phyloP scores from a whole-genome alignment of 2,329 filamentous ascomycete genomes.

The Aspergillus caelatus region DNA sequence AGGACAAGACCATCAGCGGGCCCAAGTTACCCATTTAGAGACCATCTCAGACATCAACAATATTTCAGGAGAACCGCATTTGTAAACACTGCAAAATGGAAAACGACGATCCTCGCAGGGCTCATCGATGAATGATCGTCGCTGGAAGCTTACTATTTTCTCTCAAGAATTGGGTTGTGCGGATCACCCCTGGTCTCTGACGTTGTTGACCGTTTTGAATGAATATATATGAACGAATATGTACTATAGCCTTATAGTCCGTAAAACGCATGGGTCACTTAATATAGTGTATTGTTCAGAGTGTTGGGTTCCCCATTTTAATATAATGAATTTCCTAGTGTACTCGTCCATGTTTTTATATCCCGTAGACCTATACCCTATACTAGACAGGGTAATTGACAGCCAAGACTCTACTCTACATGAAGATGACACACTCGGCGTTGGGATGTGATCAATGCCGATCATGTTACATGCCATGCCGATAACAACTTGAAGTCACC shows the following conservation, averaged over 20 bases:
- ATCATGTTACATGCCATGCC: conserved; percentile 3
- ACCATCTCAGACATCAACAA: neutral
- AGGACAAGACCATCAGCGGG: neutral
- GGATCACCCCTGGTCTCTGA: conserved; percentile 13
- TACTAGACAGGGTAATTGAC: neutral
- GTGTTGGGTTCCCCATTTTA: neutral
- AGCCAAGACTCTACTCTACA: neutral
- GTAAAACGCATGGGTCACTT: neutral
- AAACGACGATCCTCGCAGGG: neutral
- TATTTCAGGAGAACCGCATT: neutral
- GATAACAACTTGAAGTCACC: neutral
- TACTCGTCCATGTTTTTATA: neutral
- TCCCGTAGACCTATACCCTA: conserved; percentile 1
- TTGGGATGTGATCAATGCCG: conserved; percentile 8
- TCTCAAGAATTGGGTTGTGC: conserved; percentile 11
- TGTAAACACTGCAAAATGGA: neutral
- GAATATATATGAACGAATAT: neutral
- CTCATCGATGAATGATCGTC: neutral
- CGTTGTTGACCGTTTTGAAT: conserved; percentile 4
- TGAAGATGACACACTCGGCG: conserved; percentile 1
- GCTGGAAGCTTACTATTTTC: conserved; percentile 13
- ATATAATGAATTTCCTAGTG: conserved; percentile 4
- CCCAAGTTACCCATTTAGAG: neutral
- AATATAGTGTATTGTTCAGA: neutral
- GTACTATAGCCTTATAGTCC: neutral